Conservation (phyloP, 805 yeast genomes). For the Saccharomycopsis sp. region DNA sequence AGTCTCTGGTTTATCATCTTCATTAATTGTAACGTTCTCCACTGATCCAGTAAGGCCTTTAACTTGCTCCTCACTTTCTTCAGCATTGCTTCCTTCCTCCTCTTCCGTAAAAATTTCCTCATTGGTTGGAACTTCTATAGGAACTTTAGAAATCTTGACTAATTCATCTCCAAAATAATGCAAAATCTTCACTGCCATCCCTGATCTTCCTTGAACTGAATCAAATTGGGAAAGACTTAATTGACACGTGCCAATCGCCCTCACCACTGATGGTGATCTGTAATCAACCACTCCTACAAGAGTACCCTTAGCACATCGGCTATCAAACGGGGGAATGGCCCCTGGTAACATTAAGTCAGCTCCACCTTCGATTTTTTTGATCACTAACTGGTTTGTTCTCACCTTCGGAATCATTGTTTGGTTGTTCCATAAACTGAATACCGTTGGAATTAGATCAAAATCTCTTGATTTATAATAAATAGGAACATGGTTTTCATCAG, state of each 20-base stretch:
- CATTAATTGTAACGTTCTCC: constrained; percentile 14
- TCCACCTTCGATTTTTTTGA: constrained; percentile 64
- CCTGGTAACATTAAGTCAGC: constrained; percentile 82
- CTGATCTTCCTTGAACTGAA: constrained; percentile 54
- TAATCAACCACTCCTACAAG: constrained; percentile 67
- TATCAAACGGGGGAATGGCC: constrained; percentile 39
- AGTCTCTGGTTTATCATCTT: constrained; percentile 20
- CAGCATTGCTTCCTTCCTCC: constrained; percentile 13
- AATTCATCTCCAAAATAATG: constrained; percentile 67
- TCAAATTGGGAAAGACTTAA: constrained; percentile 39
- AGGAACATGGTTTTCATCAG: constrained; percentile 59
- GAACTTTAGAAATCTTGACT: constrained; percentile 40
- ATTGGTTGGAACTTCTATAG: constrained; percentile 37
- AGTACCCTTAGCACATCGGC: constrained; percentile 32
- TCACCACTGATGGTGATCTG: constrained; percentile 51
- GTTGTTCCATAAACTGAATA: constrained; percentile 63
- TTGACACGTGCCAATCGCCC: constrained; percentile 65
- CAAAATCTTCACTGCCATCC: constrained; percentile 70
- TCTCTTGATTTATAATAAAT: constrained; percentile 63
- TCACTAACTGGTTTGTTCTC: constrained; percentile 65
- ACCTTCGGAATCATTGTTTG: constrained; percentile 63
- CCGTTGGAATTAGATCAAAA: constrained; percentile 55
- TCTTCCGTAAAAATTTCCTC: constrained; percentile 23
- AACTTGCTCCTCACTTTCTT: constrained; percentile 5
- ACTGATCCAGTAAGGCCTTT: constrained; percentile 17